Evolutionary conservation across 108 stramenopile genomes (phyloP).

Genomic region (Parmales sp.): DNA sequence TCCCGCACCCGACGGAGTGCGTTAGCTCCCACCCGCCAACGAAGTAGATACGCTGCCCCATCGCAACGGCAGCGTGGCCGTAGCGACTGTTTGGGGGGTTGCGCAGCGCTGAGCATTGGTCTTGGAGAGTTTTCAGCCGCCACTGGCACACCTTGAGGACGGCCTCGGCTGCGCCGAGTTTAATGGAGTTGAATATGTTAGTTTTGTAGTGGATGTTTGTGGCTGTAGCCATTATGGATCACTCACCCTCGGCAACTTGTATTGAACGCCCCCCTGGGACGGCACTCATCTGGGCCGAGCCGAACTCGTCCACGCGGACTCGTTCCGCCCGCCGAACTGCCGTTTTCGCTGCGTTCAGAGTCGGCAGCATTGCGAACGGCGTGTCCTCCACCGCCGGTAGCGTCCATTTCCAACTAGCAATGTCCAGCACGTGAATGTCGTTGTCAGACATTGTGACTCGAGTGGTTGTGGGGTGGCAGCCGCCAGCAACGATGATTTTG

Average conservation of each 20-base stretch:
- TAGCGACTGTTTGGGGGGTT: background rate
- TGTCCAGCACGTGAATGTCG: constrained; percentile 4
- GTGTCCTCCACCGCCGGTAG: constrained; percentile 3
- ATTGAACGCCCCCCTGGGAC: background rate
- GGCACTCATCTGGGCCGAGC: background rate
- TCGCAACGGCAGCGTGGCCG: constrained; percentile 6
- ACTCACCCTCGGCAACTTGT: background rate
- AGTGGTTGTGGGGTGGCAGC: background rate
- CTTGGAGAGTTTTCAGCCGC: background rate
- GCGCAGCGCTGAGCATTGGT: background rate
- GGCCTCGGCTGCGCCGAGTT: too few relatives aligned
- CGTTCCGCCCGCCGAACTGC: background rate
- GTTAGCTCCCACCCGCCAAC: background rate
- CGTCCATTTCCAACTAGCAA: background rate
- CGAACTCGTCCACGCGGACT: background rate
- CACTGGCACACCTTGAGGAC: background rate
- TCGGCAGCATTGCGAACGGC: background rate
- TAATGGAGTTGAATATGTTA: too few relatives aligned
- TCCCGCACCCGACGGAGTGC: background rate
- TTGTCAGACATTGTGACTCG: background rate
- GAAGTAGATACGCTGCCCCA: constrained; percentile 11
- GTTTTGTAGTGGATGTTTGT: too few relatives aligned
- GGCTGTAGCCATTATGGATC: too few relatives aligned
- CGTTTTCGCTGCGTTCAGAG: background rate
- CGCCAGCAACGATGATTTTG: constrained; percentile 1